These are phyloP conservation scores for Capronia americana DNA, from an alignment of 2,329 filamentous ascomycete genomes.

Conservation along the genomic window DNA sequence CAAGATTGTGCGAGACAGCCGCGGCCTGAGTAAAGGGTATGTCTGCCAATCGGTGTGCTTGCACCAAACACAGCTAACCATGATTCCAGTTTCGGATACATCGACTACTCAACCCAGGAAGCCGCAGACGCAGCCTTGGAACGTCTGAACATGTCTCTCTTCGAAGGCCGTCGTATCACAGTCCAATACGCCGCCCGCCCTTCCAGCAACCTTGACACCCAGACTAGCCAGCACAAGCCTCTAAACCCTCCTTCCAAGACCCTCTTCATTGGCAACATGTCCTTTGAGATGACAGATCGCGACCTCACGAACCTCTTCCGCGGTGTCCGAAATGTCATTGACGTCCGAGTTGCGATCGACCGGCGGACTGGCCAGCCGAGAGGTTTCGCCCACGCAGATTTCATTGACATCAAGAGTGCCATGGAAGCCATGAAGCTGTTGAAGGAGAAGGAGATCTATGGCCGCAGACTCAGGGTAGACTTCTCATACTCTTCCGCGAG, in stretches of 20 bases:
- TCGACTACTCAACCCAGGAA: slow-evolving; percentile 63
- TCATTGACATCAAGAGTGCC: slow-evolving; percentile 72
- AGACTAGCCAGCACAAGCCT: slow-evolving; percentile 11
- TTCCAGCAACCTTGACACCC: not conserved
- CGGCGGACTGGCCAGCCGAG: slow-evolving; percentile 78
- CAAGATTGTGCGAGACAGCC: slow-evolving; percentile 65
- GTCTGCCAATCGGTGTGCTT: slow-evolving; percentile 32
- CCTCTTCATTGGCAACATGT: slow-evolving; percentile 84
- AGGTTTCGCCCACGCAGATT: slow-evolving; percentile 86
- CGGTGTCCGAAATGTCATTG: slow-evolving; percentile 70
- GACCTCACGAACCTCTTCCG: slow-evolving; percentile 81
- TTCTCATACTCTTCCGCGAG: slow-evolving; percentile 50
- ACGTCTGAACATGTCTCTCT: slow-evolving; percentile 64
- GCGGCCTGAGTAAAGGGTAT: slow-evolving; percentile 73
- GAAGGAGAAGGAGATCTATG: slow-evolving; percentile 65
- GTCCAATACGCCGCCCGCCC: slow-evolving; percentile 63
- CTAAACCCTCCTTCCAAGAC: slow-evolving; percentile 64
- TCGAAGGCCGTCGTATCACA: slow-evolving; percentile 68
- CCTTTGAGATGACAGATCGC: slow-evolving; percentile 82
- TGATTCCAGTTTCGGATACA: slow-evolving; percentile 66
- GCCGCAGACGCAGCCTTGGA: slow-evolving; percentile 63
- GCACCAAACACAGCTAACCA: slow-evolving; percentile 25
- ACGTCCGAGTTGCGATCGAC: slow-evolving; percentile 84
- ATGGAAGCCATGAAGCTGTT: slow-evolving; percentile 64
- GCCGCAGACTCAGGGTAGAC: slow-evolving; percentile 70